Percentiles rank a stretch among this genome's conserved stretches.
Evolutionary conservation across 2,329 filamentous ascomycete species (phyloP).

Genomic region (Scedosporium dehoogii): DNA sequence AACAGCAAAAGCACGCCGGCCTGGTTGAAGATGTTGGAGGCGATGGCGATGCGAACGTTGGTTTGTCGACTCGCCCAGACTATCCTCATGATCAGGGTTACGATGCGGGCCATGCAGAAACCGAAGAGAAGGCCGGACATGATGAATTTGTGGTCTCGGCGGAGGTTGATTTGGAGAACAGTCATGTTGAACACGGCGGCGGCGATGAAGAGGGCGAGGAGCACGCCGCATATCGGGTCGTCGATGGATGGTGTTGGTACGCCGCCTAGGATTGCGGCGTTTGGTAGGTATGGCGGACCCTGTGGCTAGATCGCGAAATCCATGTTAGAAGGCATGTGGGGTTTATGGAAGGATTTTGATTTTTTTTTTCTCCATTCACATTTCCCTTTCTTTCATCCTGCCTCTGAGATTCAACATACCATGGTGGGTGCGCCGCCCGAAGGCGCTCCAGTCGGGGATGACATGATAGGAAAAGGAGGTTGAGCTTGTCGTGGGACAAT

Average conservation of each 20-base stretch:
- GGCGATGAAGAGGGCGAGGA: slow-evolving; percentile 47
- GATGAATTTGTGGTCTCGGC: slow-evolving; percentile 45
- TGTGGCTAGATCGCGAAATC: background rate
- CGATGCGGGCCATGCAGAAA: slow-evolving; percentile 45
- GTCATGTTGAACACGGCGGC: slow-evolving; percentile 48
- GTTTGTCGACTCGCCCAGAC: slow-evolving; percentile 36
- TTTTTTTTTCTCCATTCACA: background rate
- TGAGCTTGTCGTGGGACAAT: no score
- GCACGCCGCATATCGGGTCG: slow-evolving; percentile 52
- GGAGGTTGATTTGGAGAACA: slow-evolving; percentile 40
- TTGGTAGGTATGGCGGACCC: slow-evolving; percentile 15
- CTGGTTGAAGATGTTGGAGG: slow-evolving; percentile 60
- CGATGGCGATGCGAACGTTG: slow-evolving; percentile 36
- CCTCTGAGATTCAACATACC: background rate
- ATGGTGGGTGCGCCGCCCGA: background rate
- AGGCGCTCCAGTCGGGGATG: background rate
- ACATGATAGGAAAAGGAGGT: background rate
- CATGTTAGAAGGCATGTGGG: background rate
- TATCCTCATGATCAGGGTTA: slow-evolving; percentile 41
- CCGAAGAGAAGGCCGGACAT: slow-evolving; percentile 48
- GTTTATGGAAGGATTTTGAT: background rate
- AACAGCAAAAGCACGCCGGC: slow-evolving; percentile 61
- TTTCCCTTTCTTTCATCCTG: background rate
- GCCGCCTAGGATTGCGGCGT: slow-evolving; percentile 43
- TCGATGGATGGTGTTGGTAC: slow-evolving; percentile 48